These are phyloP conservation scores for Mortierella sp. DNA, from an alignment of 371 early-diverging fungal species.

Conservation along the genomic window DNA sequence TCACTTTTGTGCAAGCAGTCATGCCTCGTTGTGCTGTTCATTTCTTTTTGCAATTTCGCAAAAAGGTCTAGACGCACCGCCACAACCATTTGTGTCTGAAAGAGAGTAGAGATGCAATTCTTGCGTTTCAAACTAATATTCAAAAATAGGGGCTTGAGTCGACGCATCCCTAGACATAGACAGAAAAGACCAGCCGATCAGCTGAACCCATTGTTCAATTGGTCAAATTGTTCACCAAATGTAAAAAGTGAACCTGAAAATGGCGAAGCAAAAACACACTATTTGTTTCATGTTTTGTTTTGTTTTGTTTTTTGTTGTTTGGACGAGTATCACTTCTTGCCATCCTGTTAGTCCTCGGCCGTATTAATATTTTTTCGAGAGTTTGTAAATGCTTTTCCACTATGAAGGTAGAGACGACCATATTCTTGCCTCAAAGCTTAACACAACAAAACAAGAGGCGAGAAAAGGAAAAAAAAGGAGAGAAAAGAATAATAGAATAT, in stretches of 20 bases:
- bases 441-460: too few species aligned
- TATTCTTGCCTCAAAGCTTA: too few species aligned
- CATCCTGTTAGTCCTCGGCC: too few species aligned
- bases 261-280: background rate
- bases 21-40: background rate
- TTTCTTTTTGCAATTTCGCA: background rate
- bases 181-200: background rate
- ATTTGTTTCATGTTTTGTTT: too few species aligned
- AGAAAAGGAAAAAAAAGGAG: too few species aligned
- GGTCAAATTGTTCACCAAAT: background rate
- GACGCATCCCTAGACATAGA: background rate
- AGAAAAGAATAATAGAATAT: too few species aligned
- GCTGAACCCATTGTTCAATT: background rate
- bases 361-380: too few species aligned
- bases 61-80: background rate
- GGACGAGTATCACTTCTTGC: too few species aligned
- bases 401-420: too few species aligned
- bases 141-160: background rate
- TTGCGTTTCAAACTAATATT: background rate
- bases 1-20: background rate
- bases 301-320: too few species aligned
- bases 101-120: background rate
- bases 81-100: background rate
- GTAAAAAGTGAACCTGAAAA: too few species aligned
- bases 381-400: too few species aligned